Percentiles rank a stretch among this genome's conserved stretches.
Conservation (phyloP, 169 alveolate species). For the Eimeria maxima region DNA sequence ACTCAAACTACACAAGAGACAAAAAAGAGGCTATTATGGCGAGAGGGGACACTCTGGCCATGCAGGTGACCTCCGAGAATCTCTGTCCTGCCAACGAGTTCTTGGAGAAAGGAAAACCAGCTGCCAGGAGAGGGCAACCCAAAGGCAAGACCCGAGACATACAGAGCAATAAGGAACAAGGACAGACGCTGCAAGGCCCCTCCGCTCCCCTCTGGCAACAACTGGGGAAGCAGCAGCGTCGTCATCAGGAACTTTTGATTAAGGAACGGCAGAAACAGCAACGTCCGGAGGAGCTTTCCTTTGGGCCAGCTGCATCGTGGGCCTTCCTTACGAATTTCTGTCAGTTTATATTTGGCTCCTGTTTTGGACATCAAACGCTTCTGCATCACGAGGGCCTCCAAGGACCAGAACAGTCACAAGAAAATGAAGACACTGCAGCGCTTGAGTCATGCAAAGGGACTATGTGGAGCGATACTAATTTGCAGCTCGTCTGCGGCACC, state of each 20-base stretch:
- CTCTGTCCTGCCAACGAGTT: neutral
- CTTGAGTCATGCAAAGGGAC: neutral
- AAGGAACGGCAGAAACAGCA: constrained; percentile 11
- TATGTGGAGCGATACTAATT: constrained; percentile 10
- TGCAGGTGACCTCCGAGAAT: neutral
- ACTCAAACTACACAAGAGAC: neutral
- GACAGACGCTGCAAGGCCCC: neutral
- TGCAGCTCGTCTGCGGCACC: constrained; percentile 22
- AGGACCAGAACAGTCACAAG: neutral
- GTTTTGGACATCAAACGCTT: neutral
- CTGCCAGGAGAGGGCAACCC: neutral
- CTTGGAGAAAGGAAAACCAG: neutral
- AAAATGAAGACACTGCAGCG: neutral
- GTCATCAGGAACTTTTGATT: neutral
- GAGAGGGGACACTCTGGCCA: neutral
- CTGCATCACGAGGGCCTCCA: neutral
- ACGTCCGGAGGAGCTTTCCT: neutral
- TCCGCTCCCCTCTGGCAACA: neutral
- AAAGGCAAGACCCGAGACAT: neutral
- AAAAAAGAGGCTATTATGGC: neutral
- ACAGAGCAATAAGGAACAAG: neutral
- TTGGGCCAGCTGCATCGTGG: neutral
- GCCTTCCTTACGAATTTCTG: neutral
- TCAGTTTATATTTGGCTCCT: neutral
- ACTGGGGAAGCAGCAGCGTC: neutral